Base-by-base conservation (phyloP, 768 basidiomycete species). In the Hygrocybe coccinea region DNA sequence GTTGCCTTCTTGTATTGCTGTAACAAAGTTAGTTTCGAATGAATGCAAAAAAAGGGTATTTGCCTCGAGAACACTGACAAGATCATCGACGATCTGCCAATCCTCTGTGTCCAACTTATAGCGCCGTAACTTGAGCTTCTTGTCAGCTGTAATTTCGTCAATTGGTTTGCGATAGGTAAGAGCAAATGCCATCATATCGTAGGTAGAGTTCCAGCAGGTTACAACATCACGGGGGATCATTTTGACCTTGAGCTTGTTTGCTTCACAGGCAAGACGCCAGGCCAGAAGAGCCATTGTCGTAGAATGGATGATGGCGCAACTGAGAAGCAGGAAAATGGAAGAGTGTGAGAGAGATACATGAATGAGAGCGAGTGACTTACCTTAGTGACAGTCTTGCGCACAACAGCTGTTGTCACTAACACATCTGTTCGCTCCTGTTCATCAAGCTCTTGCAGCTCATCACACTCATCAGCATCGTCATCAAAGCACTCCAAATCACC, bases 141-240 rank as follows among this genome's bases (percentile, higher is more conserved):
- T 49, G 21, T 62, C 54, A 25, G 29, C 53, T 5, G 60, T 65
- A 2, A 70, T 45, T 11, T 11, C 17, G 50, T 64, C 59, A 19
- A 70, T 43, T 1, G 60, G 65, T 10, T 11, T 17, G 9, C 59
- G 52, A 48, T 71, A 67, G 14, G 58, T 15, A 11, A 67, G 5
- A 0, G 66, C 64, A 39, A 64, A 64, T 1, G 58, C n/a, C 0
- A 71, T 52, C 72, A 75, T 72, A 48, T 72, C 59, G 43, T 58
- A 72, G 1, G 65, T 67, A 0, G 67, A 74, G 50, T 74, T 75
- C 74, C 72, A 75, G 1, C 67, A 57, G 0, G 71, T 75, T 0
- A 35, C 19, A 2, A 75, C 71, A 54, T 75, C 69, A 0, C 66
- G 62, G 1, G 70, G 73, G 36, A 74, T 66, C 9, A 62, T 48